A percentile compares a stretch with the other conserved stretches of the same genome.
These are phyloP conservation scores for Wickerhamomyces ciferrii DNA, from an alignment of 805 yeast species.

Conservation along the genomic window DNA sequence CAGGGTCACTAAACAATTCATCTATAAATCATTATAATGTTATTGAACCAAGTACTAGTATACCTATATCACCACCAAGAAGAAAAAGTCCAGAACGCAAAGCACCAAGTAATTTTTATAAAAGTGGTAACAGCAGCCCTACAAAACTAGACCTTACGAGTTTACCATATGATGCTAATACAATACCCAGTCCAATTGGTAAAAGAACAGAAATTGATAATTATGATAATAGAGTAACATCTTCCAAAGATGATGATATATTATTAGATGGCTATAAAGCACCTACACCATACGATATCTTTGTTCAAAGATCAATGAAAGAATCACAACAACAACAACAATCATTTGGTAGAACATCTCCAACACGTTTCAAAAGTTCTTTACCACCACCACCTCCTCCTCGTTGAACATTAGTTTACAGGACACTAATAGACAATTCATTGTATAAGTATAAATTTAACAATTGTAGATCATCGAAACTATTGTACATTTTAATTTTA, in stretches of 20 bases:
- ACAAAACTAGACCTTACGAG: conserved; percentile 6
- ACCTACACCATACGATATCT: conserved; percentile 39
- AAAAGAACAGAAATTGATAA: conserved; percentile 3
- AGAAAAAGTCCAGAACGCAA: conserved; percentile 16
- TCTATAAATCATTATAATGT: conserved; percentile 9
- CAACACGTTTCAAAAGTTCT: conserved; percentile 17
- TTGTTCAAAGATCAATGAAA: conserved; percentile 6
- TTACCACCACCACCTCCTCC: conserved; percentile 15
- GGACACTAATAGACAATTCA: neutral
- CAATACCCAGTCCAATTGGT: conserved; percentile 6
- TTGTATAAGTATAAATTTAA: no score
- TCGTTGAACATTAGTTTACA: neutral
- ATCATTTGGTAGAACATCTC: conserved; percentile 11
- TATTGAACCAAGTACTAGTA: conserved; percentile 13
- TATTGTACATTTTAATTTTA: neutral
- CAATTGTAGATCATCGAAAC: neutral
- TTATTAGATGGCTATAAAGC: conserved; percentile 34
- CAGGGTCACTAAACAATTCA: neutral
- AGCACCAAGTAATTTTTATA: conserved; percentile 7
- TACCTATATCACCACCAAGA: conserved; percentile 1
- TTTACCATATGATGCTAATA: conserved; percentile 19
- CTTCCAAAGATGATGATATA: conserved; percentile 24
- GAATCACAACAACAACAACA: conserved; percentile 2
- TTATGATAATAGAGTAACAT: neutral
- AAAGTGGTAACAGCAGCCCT: conserved; percentile 12